Evolutionary conservation across 2,329 filamentous ascomycete genomes (phyloP).

Genomic region (Cryoendolithus antarcticus): DNA sequence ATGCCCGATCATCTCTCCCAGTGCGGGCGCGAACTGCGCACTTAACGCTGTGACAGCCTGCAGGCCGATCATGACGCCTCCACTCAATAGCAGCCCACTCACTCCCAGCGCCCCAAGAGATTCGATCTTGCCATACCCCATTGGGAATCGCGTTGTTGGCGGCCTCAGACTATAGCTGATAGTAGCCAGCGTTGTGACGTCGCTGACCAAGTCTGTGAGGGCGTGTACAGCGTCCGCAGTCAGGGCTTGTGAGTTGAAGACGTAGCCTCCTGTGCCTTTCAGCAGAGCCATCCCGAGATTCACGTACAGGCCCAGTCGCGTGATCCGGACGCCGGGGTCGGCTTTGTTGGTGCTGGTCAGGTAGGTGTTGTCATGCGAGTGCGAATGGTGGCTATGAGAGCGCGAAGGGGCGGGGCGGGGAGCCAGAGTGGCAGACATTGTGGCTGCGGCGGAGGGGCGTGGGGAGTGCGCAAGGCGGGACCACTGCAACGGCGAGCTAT

Average conservation of each 20-base stretch:
- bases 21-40: conserved; percentile 37
- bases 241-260: conserved; percentile 73
- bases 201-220: conserved; percentile 86
- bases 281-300: conserved; percentile 90
- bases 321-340: conserved; percentile 89
- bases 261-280: conserved; percentile 84
- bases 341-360: conserved; percentile 72
- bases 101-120: conserved; percentile 88
- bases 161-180: conserved; percentile 86
- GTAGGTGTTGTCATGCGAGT: conserved; percentile 77
- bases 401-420: conserved; percentile 8
- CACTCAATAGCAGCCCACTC: conserved; percentile 76
- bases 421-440: too few species aligned
- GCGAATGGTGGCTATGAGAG: conserved; percentile 46
- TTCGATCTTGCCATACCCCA: conserved; percentile 95
- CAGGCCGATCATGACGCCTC: conserved; percentile 81
- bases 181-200: conserved; percentile 85
- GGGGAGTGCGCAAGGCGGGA: conserved; percentile 21
- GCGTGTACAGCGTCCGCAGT: conserved; percentile 85
- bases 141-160: conserved; percentile 71
- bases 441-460: conserved; percentile 3
- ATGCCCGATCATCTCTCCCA: conserved; percentile 30
- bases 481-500: conserved; percentile 20
- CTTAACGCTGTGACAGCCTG: conserved; percentile 47
- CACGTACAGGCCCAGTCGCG: conserved; percentile 72